Percentiles rank a stretch among this genome's conserved stretches.
phyloP scores from a whole-genome alignment of 768 basidiomycete genomes.

The Tylopilus vinaceipallidus region DNA sequence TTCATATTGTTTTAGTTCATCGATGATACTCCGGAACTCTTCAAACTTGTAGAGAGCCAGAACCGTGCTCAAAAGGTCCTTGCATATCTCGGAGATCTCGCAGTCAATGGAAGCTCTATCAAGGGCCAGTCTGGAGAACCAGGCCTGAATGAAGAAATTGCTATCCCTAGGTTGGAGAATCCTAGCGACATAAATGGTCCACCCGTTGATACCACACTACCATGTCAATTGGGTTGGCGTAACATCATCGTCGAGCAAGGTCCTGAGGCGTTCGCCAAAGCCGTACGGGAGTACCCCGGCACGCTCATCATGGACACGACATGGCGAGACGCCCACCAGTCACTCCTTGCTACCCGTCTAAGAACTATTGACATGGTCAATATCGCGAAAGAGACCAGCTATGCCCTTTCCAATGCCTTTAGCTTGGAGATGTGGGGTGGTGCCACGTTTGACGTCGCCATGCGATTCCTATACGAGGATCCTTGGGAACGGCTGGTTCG shows the following conservation, averaged over 20 bases:
- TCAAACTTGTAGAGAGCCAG: constrained; percentile 96
- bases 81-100: constrained; percentile 94
- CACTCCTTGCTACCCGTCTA: constrained; percentile 92
- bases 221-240: constrained; percentile 92
- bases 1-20: constrained; percentile 68
- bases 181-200: constrained; percentile 72
- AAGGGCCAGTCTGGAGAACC: constrained; percentile 96
- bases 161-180: constrained; percentile 77
- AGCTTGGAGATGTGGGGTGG: constrained; percentile 99
- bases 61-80: constrained; percentile 98
- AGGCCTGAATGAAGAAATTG: constrained; percentile 85
- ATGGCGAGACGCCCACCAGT: constrained; percentile 99
- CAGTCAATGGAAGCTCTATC: constrained; percentile 97
- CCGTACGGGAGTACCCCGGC: constrained; percentile 94
- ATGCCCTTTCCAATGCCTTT: constrained; percentile 93
- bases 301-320: constrained; percentile 98
- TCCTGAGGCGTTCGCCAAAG: constrained; percentile 97
- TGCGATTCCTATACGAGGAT: constrained; percentile 99
- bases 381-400: constrained; percentile 96
- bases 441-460: constrained; percentile 97
- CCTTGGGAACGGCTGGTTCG: constrained; percentile 96
- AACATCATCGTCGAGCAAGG: constrained; percentile 98
- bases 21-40: constrained; percentile 98
- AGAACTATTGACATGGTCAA: constrained; percentile 97
- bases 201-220: constrained; percentile 73